Evolutionary conservation across 495 filamentous ascomycete species (phyloP).

Genomic region (Hypoxylon cercidicola): DNA sequence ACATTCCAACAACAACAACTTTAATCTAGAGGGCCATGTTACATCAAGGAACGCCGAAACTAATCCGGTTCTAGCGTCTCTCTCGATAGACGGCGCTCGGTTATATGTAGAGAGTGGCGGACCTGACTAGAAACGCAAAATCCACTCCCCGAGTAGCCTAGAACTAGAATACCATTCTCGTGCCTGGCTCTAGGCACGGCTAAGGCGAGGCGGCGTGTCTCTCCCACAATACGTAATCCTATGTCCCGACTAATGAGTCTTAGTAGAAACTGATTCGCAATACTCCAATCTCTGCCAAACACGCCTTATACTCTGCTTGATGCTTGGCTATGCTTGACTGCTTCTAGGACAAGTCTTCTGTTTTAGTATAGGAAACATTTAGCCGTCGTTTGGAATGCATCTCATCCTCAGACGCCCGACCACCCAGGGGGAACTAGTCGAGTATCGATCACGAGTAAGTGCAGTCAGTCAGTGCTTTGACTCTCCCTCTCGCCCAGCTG

Average conservation of each 20-base stretch:
- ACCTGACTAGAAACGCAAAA: not conserved
- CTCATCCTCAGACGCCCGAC: not conserved
- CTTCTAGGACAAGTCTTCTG: not conserved
- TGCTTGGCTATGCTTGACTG: too few species aligned
- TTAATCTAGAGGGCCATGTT: too few species aligned
- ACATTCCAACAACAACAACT: too few species aligned
- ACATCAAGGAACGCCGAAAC: too few species aligned
- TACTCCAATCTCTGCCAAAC: constrained; percentile 1
- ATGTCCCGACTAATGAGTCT: constrained; percentile 10
- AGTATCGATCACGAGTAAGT: not conserved
- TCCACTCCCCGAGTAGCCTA: not conserved
- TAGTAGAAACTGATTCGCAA: constrained; percentile 13
- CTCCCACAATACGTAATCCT: too few species aligned
- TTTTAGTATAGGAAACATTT: not conserved
- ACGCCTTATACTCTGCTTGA: not conserved
- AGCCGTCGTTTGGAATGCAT: constrained; percentile 35
- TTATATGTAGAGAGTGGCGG: too few species aligned
- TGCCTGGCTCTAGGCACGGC: constrained; percentile 7
- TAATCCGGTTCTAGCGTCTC: too few species aligned
- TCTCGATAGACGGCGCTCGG: too few species aligned
- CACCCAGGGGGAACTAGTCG: not conserved
- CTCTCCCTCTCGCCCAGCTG: constrained; percentile 3
- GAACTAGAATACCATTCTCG: constrained; percentile 3
- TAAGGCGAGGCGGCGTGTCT: not conserved
- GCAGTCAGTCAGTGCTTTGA: constrained; percentile 5